Evolutionary conservation across 192 early-diverging fungal genomes (phyloP).

Genomic region (Entrophospora sp.): DNA sequence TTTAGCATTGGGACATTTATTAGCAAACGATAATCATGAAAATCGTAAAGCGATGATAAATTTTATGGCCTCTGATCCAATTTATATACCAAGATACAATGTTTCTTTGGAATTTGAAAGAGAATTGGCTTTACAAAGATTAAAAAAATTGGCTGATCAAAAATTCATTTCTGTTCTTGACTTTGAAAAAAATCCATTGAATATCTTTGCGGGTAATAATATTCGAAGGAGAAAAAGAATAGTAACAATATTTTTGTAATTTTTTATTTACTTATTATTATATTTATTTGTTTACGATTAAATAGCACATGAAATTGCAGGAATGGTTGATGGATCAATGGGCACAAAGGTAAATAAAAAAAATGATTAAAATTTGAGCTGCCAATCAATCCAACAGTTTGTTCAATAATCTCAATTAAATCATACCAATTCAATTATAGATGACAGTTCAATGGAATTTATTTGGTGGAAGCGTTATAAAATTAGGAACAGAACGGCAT

Average conservation of each 20-base stretch:
- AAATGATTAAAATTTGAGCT: no score
- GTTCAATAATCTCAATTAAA: neutral
- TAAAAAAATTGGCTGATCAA: constrained; percentile 37
- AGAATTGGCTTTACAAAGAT: constrained; percentile 52
- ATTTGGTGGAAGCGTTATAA: constrained; percentile 63
- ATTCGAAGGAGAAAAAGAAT: neutral
- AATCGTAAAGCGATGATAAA: constrained; percentile 42
- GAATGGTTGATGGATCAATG: constrained; percentile 63
- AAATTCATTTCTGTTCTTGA: constrained; percentile 58
- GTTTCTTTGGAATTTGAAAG: constrained; percentile 50
- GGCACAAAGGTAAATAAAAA: constrained; percentile 58
- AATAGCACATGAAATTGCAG: constrained; percentile 58
- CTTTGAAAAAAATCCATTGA: constrained; percentile 62
- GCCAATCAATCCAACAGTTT: neutral
- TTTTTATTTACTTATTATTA: neutral
- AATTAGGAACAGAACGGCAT: constrained; percentile 66
- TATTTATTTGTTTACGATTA: no score
- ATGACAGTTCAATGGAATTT: constrained; percentile 57
- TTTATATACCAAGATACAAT: constrained; percentile 57
- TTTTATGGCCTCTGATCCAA: constrained; percentile 42
- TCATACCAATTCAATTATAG: neutral
- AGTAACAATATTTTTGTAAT: neutral
- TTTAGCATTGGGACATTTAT: constrained; percentile 18
- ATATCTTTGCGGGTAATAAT: constrained; percentile 44
- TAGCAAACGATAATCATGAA: constrained; percentile 46